These are phyloP conservation scores for Ophiosphaerella herpotricha DNA, from an alignment of 2,329 filamentous ascomycete species.

Conservation along the genomic window DNA sequence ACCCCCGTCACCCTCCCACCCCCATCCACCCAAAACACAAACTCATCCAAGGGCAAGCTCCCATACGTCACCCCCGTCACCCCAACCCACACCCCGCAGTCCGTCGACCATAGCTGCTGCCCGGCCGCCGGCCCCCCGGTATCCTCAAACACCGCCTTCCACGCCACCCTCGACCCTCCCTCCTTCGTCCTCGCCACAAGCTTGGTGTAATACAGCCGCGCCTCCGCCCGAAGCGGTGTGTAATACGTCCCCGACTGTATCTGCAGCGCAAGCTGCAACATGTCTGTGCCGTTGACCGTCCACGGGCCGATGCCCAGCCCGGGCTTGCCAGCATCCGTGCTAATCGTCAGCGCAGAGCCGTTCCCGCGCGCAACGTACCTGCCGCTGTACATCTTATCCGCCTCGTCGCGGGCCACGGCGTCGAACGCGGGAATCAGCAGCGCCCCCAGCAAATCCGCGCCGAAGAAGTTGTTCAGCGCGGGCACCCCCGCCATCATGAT, in stretches of 20 bases:
- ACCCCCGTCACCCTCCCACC: conserved; percentile 26
- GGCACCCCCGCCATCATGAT: conserved; percentile 43
- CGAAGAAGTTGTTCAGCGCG: conserved; percentile 6
- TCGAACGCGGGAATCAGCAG: conserved; percentile 27
- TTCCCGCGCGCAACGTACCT: conserved; percentile 22
- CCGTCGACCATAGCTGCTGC: conserved; percentile 23
- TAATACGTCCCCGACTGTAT: conserved; percentile 12
- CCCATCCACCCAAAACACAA: conserved; percentile 27
- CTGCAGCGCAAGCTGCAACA: conserved; percentile 22
- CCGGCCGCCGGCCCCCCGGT: conserved; percentile 14
- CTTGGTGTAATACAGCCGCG: conserved; percentile 27
- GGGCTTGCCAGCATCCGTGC: conserved; percentile 25
- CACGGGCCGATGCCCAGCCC: conserved; percentile 38
- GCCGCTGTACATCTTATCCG: conserved; percentile 29
- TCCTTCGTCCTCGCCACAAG: conserved; percentile 14
- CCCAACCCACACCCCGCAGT: conserved; percentile 29
- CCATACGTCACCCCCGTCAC: conserved; percentile 29
- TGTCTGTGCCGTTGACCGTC: conserved; percentile 39
- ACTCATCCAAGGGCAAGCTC: conserved; percentile 28
- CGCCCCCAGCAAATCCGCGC: conserved; percentile 15
- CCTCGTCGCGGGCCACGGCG: conserved; percentile 35
- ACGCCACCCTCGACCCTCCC: conserved; percentile 19
- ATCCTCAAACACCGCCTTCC: conserved; percentile 31
- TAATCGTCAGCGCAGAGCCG: conserved; percentile 31
- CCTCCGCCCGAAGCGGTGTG: conserved; percentile 11